These are phyloP conservation scores for Saccharomycopsis fodiens DNA, from an alignment of 805 yeast species.

Conservation along the genomic window DNA sequence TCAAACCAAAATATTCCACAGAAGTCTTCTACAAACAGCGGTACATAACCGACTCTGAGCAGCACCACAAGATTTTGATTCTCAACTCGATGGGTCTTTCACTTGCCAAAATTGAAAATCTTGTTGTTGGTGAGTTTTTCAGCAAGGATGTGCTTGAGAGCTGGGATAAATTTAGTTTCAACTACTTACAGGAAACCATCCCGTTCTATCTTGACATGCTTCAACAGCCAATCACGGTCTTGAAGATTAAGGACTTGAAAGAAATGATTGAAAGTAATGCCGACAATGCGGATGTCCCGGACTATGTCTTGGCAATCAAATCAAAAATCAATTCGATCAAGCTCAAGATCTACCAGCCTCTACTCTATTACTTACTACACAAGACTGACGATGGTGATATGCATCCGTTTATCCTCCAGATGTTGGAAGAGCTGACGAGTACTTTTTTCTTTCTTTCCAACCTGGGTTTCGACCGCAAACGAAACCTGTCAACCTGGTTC, in stretches of 20 bases:
- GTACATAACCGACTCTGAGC: neutral
- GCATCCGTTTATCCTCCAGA: neutral
- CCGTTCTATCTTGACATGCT: neutral
- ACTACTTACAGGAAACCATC: neutral
- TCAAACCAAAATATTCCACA: neutral
- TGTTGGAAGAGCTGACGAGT: neutral
- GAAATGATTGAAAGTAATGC: neutral
- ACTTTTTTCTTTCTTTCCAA: neutral
- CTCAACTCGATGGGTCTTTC: neutral
- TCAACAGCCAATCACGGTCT: neutral
- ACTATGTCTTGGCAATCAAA: neutral
- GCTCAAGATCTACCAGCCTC: neutral
- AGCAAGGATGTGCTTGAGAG: neutral
- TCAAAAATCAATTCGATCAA: neutral
- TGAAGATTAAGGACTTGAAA: neutral
- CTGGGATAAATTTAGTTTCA: neutral
- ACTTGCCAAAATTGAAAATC: neutral
- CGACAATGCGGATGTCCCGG: neutral
- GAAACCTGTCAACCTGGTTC: conserved; percentile 3
- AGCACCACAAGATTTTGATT: neutral
- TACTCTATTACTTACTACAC: neutral
- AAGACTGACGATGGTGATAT: neutral
- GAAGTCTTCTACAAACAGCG: conserved; percentile 1
- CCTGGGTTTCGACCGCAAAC: neutral
- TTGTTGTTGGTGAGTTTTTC: neutral